Evolutionary conservation across 495 filamentous ascomycete species (phyloP).

Genomic region (Patellaria atrata): DNA sequence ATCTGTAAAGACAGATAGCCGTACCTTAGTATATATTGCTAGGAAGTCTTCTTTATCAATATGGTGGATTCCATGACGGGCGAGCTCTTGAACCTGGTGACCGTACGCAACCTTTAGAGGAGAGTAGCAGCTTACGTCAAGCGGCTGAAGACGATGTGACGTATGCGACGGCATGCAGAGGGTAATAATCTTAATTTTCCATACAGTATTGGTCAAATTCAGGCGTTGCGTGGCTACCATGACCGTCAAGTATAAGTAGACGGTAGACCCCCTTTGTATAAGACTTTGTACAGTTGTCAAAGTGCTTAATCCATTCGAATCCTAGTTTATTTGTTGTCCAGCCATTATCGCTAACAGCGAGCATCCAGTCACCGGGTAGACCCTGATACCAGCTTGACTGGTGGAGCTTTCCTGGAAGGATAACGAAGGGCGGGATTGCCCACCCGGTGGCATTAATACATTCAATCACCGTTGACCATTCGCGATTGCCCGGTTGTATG

Average conservation of each 20-base stretch:
- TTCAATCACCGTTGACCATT: conserved; percentile 8
- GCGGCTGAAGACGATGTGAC: conserved; percentile 14
- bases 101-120: conserved; percentile 8
- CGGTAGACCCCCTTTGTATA: conserved; percentile 1
- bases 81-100: conserved; percentile 3
- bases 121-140: conserved; percentile 12
- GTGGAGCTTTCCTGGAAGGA: conserved; percentile 1
- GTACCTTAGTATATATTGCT: not conserved
- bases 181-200: conserved; percentile 9
- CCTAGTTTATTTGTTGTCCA: conserved; percentile 8
- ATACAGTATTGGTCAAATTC: too few species aligned
- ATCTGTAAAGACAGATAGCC: conserved; percentile 1
- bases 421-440: conserved; percentile 8
- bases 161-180: conserved; percentile 13
- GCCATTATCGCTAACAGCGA: conserved; percentile 5
- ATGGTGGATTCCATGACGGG: conserved; percentile 1
- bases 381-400: conserved; percentile 3
- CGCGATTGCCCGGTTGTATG: conserved; percentile 7
- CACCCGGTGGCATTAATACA: conserved; percentile 2
- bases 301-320: conserved; percentile 9
- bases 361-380: conserved; percentile 1
- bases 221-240: conserved; percentile 9
- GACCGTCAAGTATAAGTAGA: conserved; percentile 12
- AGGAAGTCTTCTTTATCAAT: conserved; percentile 6
- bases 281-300: conserved; percentile 6